Conservation (phyloP, 1,284 basidiomycete species). For the Malassezia obtusa region DNA sequence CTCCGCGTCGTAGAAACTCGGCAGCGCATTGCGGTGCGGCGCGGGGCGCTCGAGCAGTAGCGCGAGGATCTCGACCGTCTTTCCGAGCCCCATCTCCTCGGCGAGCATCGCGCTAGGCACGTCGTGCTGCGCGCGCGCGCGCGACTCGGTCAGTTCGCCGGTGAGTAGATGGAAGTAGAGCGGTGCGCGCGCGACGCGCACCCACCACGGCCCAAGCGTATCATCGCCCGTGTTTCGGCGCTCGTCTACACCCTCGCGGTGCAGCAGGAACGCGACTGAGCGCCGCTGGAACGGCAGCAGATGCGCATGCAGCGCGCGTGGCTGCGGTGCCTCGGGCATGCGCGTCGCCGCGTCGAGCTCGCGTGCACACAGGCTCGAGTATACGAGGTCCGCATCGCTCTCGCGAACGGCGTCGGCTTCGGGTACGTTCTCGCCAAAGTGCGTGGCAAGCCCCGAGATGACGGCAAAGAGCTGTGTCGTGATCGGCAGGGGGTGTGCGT, state of each 20-base stretch:
- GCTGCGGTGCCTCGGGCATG: constrained; percentile 23
- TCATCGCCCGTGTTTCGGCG: not conserved
- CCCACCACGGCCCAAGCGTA: constrained; percentile 36
- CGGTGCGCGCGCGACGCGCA: constrained; percentile 6
- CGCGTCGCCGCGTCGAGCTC: constrained; percentile 3
- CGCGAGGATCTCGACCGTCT: constrained; percentile 48
- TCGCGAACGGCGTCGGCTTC: not conserved
- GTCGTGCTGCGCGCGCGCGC: constrained; percentile 2
- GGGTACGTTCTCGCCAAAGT: not conserved
- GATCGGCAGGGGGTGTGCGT: not conserved
- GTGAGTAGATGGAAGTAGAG: constrained; percentile 32
- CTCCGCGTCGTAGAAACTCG: constrained; percentile 23
- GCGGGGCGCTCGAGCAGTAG: constrained; percentile 31
- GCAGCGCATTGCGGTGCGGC: not conserved
- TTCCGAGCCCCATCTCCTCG: constrained; percentile 50
- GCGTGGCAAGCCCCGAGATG: not conserved
- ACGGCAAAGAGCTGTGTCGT: not conserved
- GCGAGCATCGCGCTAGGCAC: constrained; percentile 37
- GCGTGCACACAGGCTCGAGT: constrained; percentile 21
- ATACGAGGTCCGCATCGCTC: constrained; percentile 25
- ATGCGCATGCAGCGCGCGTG: constrained; percentile 21
- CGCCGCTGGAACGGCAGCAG: constrained; percentile 39
- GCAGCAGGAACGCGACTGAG: constrained; percentile 33
- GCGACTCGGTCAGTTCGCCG: constrained; percentile 22
- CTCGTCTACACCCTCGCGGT: constrained; percentile 25